Evolutionary conservation across 805 yeast species (phyloP).

Genomic region (Ogataea philodendri): DNA sequence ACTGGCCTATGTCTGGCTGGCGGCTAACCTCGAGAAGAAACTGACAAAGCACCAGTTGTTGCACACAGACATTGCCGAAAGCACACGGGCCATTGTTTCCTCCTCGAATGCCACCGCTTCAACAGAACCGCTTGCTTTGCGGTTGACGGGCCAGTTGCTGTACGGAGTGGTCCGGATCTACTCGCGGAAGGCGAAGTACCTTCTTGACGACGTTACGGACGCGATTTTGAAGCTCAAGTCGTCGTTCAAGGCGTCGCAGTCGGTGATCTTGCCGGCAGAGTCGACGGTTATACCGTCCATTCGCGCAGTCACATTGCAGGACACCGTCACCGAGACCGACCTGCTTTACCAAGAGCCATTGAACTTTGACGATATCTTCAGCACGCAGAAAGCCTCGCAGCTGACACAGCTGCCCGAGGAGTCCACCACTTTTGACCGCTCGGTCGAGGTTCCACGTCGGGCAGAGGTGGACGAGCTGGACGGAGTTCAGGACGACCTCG

Average conservation of each 20-base stretch:
- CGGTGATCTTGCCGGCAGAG: constrained; percentile 57
- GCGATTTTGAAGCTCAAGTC: constrained; percentile 69
- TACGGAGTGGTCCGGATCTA: constrained; percentile 87
- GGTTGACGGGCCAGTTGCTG: constrained; percentile 81
- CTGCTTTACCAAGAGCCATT: constrained; percentile 65
- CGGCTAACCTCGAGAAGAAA: constrained; percentile 82
- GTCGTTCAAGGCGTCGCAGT: constrained; percentile 50
- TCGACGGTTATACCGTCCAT: constrained; percentile 61
- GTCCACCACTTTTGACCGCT: constrained; percentile 43
- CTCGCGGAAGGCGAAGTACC: constrained; percentile 77
- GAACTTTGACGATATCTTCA: constrained; percentile 37
- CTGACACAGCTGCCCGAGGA: constrained; percentile 15
- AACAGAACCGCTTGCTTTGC: constrained; percentile 64
- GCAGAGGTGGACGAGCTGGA: constrained; percentile 33
- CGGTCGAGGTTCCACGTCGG: constrained; percentile 67
- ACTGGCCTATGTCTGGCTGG: constrained; percentile 87
- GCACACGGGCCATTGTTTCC: constrained; percentile 62
- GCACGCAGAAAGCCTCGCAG: constrained; percentile 14
- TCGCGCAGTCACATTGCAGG: constrained; percentile 60
- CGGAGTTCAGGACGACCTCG: constrained; percentile 33
- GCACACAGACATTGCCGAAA: constrained; percentile 65
- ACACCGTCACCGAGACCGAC: constrained; percentile 77
- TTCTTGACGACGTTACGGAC: constrained; percentile 80
- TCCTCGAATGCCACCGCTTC: constrained; percentile 27
- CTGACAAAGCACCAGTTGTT: constrained; percentile 69